Percentiles rank a stretch among this genome's conserved stretches.
phyloP scores from a whole-genome alignment of 1,284 basidiomycete species.

The Veloboletus limbatus region DNA sequence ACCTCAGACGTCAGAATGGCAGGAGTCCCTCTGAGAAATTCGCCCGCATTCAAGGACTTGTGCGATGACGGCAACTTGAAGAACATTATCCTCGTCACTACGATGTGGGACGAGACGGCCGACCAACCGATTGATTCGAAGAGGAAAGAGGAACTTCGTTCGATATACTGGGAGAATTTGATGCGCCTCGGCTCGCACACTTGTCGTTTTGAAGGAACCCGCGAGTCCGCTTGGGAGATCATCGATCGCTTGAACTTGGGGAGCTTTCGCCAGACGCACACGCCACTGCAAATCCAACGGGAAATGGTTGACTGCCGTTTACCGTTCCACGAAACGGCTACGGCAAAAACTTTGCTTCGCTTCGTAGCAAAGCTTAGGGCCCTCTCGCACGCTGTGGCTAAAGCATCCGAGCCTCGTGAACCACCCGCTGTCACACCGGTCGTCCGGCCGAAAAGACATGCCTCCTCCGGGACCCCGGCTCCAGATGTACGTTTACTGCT shows the following conservation, averaged over 20 bases:
- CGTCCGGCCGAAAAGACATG: constrained; percentile 32
- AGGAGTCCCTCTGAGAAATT: constrained; percentile 30
- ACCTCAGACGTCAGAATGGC: constrained; percentile 45
- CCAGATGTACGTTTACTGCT: constrained; percentile 43
- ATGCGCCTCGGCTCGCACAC: constrained; percentile 13
- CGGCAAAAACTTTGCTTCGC: constrained; percentile 15
- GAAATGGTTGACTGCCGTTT: constrained; percentile 22
- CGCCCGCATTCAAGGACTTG: constrained; percentile 24
- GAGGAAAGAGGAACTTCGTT: constrained; percentile 17
- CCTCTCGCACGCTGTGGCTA: constrained; percentile 31
- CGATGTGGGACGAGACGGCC: constrained; percentile 30
- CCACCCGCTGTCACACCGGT: constrained; percentile 22
- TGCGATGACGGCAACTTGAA: constrained; percentile 22
- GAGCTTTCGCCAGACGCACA: not conserved
- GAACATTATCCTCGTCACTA: constrained; percentile 30
- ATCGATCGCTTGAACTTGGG: constrained; percentile 10
- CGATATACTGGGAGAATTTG: constrained; percentile 18
- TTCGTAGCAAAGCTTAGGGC: constrained; percentile 5
- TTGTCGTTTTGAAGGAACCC: constrained; percentile 11
- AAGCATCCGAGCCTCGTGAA: constrained; percentile 38
- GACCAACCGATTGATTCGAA: constrained; percentile 15
- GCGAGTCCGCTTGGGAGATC: constrained; percentile 18
- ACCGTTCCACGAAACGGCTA: constrained; percentile 14
- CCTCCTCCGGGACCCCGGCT: constrained; percentile 19
- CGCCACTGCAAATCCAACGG: constrained; percentile 15